Percentiles rank a stretch among this genome's conserved stretches.
phyloP scores from a whole-genome alignment of 139 green algal species.

The Volvox reticuliferus region DNA sequence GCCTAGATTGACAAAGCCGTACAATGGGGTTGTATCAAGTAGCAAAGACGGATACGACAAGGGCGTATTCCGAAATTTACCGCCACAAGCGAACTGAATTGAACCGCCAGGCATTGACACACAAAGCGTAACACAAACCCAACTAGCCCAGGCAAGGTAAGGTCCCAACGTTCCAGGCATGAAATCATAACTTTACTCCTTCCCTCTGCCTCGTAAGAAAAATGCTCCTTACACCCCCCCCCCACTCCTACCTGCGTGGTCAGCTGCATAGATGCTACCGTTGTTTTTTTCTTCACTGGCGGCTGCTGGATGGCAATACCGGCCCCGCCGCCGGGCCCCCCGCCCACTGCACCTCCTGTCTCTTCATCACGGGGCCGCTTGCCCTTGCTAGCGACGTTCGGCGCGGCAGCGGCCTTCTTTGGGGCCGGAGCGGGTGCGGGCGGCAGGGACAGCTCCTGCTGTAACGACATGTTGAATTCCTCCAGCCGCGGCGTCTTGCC shows the following conservation, averaged over 20 bases:
- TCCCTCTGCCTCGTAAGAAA: no score
- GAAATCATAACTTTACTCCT: no score
- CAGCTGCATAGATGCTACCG: not conserved
- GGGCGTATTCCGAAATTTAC: no score
- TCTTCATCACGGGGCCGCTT: constrained; percentile 49
- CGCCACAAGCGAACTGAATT: no score
- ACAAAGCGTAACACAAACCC: no score
- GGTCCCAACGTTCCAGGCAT: no score
- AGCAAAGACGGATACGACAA: no score
- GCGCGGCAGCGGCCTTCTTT: not conserved
- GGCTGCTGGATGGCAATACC: not conserved
- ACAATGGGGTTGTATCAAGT: no score
- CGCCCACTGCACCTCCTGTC: not conserved
- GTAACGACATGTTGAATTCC: constrained; percentile 35
- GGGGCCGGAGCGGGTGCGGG: not conserved
- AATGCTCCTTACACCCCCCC: no score
- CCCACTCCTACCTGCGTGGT: constrained; percentile 1
- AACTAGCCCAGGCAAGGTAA: no score
- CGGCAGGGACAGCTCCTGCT: constrained; percentile 45
- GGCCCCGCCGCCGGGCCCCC: not conserved
- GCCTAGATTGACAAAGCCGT: no score
- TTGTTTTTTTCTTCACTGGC: constrained; percentile 9
- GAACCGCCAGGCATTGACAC: no score
- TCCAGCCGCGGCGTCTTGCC: constrained; percentile 46
- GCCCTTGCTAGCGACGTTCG: constrained; percentile 37